Evolutionary conservation across 176 grass and related monocot species (phyloP).

Genomic region (Tillandsia fasciculata): DNA sequence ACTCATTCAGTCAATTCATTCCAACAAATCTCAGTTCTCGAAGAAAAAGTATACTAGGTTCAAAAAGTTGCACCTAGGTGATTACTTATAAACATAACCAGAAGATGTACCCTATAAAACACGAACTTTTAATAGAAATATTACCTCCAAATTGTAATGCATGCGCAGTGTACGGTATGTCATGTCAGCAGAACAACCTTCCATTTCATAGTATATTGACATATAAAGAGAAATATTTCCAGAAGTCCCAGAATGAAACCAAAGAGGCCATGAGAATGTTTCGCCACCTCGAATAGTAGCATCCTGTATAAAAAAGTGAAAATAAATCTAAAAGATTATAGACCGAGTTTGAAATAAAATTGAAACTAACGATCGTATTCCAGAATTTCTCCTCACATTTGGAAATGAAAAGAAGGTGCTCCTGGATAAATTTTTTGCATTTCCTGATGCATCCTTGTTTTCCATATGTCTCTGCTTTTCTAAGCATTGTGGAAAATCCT

Average conservation of each 20-base stretch:
- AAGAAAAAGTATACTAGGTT: no score
- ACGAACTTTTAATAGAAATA: not conserved
- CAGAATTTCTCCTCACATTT: slow-evolving; percentile 38
- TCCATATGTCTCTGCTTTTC: slow-evolving; percentile 38
- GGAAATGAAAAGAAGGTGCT: slow-evolving; percentile 70
- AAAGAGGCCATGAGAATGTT: slow-evolving; percentile 85
- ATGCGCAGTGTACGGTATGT: slow-evolving; percentile 80
- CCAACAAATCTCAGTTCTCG: no score
- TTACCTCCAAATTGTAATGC: slow-evolving; percentile 73
- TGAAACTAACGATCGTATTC: not conserved
- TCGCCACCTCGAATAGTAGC: slow-evolving; percentile 53
- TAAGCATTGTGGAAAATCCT: slow-evolving; percentile 58
- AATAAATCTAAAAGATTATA: slow-evolving; percentile 8
- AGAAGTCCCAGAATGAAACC: slow-evolving; percentile 82
- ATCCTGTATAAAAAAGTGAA: slow-evolving; percentile 39
- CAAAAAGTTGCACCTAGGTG: no score
- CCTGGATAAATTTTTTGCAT: slow-evolving; percentile 35
- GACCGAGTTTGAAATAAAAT: not conserved
- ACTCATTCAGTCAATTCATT: no score
- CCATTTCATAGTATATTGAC: slow-evolving; percentile 94
- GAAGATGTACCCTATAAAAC: not conserved
- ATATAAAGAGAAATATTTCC: slow-evolving; percentile 69
- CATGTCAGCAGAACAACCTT: slow-evolving; percentile 58
- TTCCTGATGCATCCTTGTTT: slow-evolving; percentile 17
- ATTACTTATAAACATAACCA: no score